These are phyloP conservation scores for Trichoderma aggressivum DNA, from an alignment of 2,329 filamentous ascomycete species.

Conservation along the genomic window DNA sequence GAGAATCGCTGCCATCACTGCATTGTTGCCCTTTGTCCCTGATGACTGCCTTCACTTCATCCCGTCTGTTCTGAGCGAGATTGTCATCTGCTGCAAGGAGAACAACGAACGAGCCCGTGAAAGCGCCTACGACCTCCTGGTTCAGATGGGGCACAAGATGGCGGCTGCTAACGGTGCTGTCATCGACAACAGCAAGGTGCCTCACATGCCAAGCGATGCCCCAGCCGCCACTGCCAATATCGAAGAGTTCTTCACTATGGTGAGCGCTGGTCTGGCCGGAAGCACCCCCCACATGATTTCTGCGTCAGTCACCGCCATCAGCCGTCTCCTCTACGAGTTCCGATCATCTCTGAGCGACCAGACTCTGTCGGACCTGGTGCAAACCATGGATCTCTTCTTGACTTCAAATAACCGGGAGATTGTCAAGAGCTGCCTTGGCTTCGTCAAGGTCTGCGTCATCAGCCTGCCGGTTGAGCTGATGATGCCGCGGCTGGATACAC, in stretches of 20 bases:
- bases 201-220: constrained; percentile 80
- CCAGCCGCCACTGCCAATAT: constrained; percentile 74
- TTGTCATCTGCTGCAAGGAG: constrained; percentile 95
- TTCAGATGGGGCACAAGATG: constrained; percentile 84
- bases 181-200: constrained; percentile 82
- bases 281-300: constrained; percentile 96
- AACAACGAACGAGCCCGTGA: constrained; percentile 93
- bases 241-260: constrained; percentile 98
- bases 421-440: constrained; percentile 88
- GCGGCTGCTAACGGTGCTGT: constrained; percentile 59
- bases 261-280: constrained; percentile 89
- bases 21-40: constrained; percentile 76
- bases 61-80: constrained; percentile 83
- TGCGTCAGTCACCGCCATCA: constrained; percentile 91
- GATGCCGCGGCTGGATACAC: constrained; percentile 67
- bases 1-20: constrained; percentile 75
- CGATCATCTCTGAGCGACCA: constrained; percentile 64
- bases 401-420: constrained; percentile 97
- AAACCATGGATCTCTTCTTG: constrained; percentile 93
- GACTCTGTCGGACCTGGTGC: constrained; percentile 78
- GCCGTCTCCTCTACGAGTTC: constrained; percentile 91
- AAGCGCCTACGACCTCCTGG: constrained; percentile 83
- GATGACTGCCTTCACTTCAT: constrained; percentile 84
- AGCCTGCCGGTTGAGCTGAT: constrained; percentile 77
- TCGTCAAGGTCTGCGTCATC: constrained; percentile 94